Conservation (phyloP, 805 yeast genomes). For the Kockiozyma suomiensis region DNA sequence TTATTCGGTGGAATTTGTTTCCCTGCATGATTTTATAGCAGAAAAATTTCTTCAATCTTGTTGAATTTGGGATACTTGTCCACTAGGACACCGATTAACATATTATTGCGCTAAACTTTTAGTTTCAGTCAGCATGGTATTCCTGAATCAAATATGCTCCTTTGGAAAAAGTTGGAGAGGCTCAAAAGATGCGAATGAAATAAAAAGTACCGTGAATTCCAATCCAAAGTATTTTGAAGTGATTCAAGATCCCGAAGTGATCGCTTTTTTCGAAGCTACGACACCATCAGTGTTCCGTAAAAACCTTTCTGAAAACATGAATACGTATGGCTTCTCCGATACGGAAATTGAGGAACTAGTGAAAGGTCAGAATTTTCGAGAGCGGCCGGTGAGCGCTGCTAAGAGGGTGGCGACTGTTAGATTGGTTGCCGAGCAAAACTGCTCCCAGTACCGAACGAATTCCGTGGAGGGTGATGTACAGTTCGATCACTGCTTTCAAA, state of each 20-base stretch:
- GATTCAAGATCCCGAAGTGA: conserved; percentile 15
- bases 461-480: not conserved
- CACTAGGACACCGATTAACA: no score
- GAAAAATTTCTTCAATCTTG: no score
- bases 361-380: not conserved
- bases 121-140: not conserved
- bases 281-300: conserved; percentile 20
- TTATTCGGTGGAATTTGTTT: no score
- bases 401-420: not conserved
- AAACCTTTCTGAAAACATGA: not conserved
- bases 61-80: no score
- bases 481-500: conserved; percentile 9
- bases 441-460: not conserved
- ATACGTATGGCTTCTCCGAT: conserved; percentile 6
- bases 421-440: conserved; percentile 12
- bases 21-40: no score
- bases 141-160: not conserved
- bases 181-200: not conserved
- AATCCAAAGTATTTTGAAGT: not conserved
- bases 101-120: not conserved
- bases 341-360: not conserved
- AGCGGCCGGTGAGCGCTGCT: conserved; percentile 1
- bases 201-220: not conserved
- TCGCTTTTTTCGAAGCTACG: conserved; percentile 13
- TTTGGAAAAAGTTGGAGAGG: not conserved